Conservation (phyloP, 345 rosid genomes). For the Eucalyptus cloeziana region DNA sequence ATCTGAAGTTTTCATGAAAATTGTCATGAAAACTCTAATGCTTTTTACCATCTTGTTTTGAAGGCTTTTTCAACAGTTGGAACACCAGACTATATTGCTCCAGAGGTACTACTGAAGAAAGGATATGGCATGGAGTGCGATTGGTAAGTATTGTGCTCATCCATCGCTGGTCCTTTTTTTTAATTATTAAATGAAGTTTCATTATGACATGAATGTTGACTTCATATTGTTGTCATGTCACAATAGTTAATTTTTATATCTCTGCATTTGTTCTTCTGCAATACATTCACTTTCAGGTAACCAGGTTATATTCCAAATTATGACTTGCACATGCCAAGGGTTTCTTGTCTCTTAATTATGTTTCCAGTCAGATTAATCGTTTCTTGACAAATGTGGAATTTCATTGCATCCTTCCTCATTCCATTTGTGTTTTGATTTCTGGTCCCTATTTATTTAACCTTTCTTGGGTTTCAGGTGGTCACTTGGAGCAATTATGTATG, state of each 20-base stretch:
- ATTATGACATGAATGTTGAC: not conserved
- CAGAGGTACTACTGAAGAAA: slow-evolving; percentile 90
- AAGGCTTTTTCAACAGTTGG: slow-evolving; percentile 99
- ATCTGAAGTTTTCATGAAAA: not conserved
- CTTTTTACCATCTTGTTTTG: not conserved
- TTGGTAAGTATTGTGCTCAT: slow-evolving; percentile 50
- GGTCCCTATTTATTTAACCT: not conserved
- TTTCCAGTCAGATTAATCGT: not conserved
- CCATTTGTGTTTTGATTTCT: not conserved
- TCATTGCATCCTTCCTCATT: not conserved
- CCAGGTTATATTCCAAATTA: not conserved
- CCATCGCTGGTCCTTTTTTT: not conserved
- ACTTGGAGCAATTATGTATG: slow-evolving; percentile 94
- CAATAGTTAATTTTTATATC: not conserved
- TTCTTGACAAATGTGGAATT: not conserved
- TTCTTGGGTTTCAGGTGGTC: slow-evolving; percentile 68
- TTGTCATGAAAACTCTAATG: not conserved
- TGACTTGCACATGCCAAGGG: not conserved
- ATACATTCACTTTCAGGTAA: not conserved
- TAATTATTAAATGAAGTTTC: not conserved
- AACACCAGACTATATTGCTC: slow-evolving; percentile 95
- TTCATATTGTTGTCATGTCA: not conserved
- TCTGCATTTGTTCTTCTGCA: not conserved
- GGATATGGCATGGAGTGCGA: slow-evolving; percentile 99
- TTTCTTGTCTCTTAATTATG: not conserved